phyloP scores from a whole-genome alignment of 345 rosid genomes.

The Citrus glauca region DNA sequence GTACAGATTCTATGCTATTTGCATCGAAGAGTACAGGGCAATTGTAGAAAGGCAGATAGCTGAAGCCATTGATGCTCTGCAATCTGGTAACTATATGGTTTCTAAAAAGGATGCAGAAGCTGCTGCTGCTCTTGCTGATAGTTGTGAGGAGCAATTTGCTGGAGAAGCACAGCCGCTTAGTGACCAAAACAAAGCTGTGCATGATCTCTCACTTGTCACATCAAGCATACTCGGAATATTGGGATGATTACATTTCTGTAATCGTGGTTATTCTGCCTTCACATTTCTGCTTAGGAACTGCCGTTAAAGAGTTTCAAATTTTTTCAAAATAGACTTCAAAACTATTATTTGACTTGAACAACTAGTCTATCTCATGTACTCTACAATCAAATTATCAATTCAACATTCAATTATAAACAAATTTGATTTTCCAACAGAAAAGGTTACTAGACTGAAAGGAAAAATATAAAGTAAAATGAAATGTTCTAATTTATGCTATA shows the following conservation, averaged over 20 bases:
- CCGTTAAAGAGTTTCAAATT: neutral
- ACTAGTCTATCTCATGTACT: neutral
- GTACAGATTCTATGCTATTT: neutral
- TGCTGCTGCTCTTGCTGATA: neutral
- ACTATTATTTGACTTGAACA: neutral
- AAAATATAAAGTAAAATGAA: neutral
- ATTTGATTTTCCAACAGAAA: too few species aligned
- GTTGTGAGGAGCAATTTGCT: neutral
- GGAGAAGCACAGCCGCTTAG: neutral
- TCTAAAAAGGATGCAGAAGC: neutral
- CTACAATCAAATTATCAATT: neutral
- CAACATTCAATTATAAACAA: too few species aligned
- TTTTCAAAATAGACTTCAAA: neutral
- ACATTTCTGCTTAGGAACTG: too few species aligned
- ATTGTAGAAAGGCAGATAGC: neutral
- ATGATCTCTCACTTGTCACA: neutral
- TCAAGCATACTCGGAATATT: neutral
- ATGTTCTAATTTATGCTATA: neutral
- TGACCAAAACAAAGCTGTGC: neutral
- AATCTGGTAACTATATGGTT: neutral
- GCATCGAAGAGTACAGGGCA: neutral
- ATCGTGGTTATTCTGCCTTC: too few species aligned
- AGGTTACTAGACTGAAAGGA: too few species aligned
- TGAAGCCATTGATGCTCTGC: neutral
- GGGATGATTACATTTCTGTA: neutral